Evolutionary conservation across 305 asterid species (phyloP), one percentile per base, ranked within the genome.

Genomic region (Fraxinus ornus): DNA sequence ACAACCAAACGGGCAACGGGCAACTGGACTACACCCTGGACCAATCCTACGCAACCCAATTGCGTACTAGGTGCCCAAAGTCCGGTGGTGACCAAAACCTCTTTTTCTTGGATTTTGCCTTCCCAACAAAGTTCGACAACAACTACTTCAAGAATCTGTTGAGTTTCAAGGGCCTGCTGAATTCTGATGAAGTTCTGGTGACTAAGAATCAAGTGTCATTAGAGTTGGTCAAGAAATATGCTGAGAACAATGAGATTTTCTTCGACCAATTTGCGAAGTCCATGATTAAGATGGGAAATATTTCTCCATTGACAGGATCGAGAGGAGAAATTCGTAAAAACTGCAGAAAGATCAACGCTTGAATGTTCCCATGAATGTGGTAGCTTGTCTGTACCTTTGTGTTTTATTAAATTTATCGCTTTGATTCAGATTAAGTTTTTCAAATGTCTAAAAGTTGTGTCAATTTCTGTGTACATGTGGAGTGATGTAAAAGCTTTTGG

Each of bases 1-100:
- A 95, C 89, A 92, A 90, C 84, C 97, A 93, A 62, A 32, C 91
- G 13, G 97, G 98, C 77, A 93, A 90, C 72, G 83, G 91, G 22
- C 76, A 72, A 70, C 93, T 95, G 0, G 98, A 93, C 81, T 88
- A 8, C 80, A 89, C 91, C 2, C 82, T 95, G 41, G 97, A 95
- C 8, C 93, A 87, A 35, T 80, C 90, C 22, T 95, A 88, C 36
- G 92, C 97, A 0, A 84, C 89, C 33, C 82, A 88, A 84, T 76
- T 92, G 77, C 94, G 98, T 10, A 80, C 79, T 21, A 57, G 86
- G 52, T 95, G 98, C 77, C 98, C 98, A 12, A 88, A 62, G 64
- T 79, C 87, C 9, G 87, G 82, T 5, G 93, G 89, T 5, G 89
- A 90, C n/a, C 84, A 87, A 36, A 89, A 85, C 77, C 84, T 87